phyloP scores from a whole-genome alignment of 2,329 filamentous ascomycete species.

The Pestalotiopsis sp. region DNA sequence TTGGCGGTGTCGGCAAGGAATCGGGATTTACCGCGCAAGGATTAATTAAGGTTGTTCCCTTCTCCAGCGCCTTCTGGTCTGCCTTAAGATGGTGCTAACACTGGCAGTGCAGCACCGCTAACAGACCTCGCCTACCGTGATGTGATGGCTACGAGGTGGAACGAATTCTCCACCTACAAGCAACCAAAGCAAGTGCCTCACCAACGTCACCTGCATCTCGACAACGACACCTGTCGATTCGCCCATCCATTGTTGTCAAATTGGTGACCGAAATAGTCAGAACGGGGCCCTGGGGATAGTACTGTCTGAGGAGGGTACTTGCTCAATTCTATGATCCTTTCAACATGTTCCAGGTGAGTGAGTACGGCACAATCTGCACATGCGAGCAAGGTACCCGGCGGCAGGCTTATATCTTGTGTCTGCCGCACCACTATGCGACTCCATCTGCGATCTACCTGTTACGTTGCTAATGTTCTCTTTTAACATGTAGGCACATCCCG shows the following conservation, averaged over 20 bases:
- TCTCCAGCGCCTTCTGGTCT: neutral
- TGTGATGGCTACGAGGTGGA: neutral
- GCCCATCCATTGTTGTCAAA: neutral
- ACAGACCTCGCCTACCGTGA: neutral
- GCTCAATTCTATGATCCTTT: neutral
- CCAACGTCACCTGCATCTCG: neutral
- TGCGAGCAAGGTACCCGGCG: too few relatives aligned
- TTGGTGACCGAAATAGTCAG: neutral
- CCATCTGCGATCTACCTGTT: neutral
- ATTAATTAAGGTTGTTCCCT: conserved; percentile 3
- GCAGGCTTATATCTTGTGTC: too few relatives aligned
- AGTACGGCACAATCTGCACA: neutral
- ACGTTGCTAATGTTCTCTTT: neutral
- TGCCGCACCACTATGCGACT: too few relatives aligned
- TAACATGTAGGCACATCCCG: conserved; percentile 29
- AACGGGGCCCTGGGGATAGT: neutral
- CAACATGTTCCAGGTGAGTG: neutral
- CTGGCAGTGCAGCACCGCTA: neutral
- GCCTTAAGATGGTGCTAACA: neutral
- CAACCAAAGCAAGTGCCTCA: neutral
- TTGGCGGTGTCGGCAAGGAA: neutral
- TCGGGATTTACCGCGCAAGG: neutral
- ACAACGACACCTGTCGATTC: neutral
- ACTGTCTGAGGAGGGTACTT: neutral
- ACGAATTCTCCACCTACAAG: neutral